These are phyloP conservation scores for Tetragonia tetragonoides DNA, from an alignment of 148 eudicot species.

Conservation along the genomic window DNA sequence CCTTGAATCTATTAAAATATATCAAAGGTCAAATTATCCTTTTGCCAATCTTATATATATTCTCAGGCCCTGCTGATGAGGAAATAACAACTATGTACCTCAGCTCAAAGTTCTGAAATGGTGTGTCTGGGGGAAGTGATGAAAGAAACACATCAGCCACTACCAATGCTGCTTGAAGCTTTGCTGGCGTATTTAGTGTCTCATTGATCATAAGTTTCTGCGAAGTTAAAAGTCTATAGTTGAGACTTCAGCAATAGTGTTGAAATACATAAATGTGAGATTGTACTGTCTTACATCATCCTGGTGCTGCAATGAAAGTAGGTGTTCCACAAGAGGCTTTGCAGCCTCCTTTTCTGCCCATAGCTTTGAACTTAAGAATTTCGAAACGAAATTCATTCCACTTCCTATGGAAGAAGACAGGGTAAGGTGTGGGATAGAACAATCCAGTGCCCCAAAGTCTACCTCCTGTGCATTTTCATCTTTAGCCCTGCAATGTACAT, in stretches of 20 bases:
- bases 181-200: slow-evolving; percentile 58
- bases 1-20: slow-evolving; percentile 54
- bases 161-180: slow-evolving; percentile 70
- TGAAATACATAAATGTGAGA: neutral
- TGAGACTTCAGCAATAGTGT: neutral
- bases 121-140: slow-evolving; percentile 58
- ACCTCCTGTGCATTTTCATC: slow-evolving; percentile 84
- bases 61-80: neutral
- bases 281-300: slow-evolving; percentile 55
- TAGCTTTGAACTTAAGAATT: slow-evolving; percentile 68
- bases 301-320: slow-evolving; percentile 54
- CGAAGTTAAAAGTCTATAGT: slow-evolving; percentile 5
- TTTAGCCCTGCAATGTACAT: slow-evolving; percentile 62
- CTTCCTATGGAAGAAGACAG: slow-evolving; percentile 78
- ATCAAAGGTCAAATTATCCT: neutral
- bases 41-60: neutral
- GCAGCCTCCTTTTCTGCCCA: slow-evolving; percentile 44
- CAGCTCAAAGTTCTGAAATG: slow-evolving; percentile 59
- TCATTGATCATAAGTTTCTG: slow-evolving; percentile 93
- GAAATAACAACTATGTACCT: slow-evolving; percentile 37
- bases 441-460: slow-evolving; percentile 83
- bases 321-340: slow-evolving; percentile 71
- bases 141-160: slow-evolving; percentile 73
- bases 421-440: slow-evolving; percentile 55
- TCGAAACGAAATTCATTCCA: slow-evolving; percentile 60